Percentiles rank a stretch among this genome's conserved stretches.
Conservation (phyloP, 352 stramenopile species). For the Phytophthora pini region DNA sequence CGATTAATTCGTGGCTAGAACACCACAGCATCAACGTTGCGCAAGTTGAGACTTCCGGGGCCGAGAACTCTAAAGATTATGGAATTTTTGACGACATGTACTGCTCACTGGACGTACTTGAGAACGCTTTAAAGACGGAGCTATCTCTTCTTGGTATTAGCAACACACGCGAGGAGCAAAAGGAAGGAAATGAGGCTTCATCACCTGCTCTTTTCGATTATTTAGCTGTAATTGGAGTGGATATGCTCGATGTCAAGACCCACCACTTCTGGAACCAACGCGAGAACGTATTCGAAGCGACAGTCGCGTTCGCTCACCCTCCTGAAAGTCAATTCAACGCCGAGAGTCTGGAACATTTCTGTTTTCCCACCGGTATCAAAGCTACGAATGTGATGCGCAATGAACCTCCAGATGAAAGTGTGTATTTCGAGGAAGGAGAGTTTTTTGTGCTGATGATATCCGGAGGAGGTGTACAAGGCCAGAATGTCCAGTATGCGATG, state of each 20-base stretch:
- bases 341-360: conserved; percentile 80
- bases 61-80: conserved; percentile 11
- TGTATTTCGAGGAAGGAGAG: conserved; percentile 15
- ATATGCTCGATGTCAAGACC: conserved; percentile 53
- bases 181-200: neutral
- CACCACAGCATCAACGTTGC: conserved; percentile 47
- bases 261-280: conserved; percentile 51
- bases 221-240: conserved; percentile 51
- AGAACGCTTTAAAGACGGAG: conserved; percentile 45
- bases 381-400: neutral
- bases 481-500: conserved; percentile 63
- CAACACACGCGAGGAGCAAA: neutral
- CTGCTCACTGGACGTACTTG: conserved; percentile 48
- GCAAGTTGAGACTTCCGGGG: conserved; percentile 9
- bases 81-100: conserved; percentile 59
- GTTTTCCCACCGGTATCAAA: conserved; percentile 59
- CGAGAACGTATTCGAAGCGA: conserved; percentile 60
- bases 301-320: conserved; percentile 68
- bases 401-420: neutral
- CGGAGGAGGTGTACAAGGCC: conserved; percentile 52
- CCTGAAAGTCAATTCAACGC: conserved; percentile 70
- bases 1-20: conserved; percentile 52
- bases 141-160: conserved; percentile 31
- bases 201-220: conserved; percentile 49
- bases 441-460: conserved; percentile 67